Conservation (phyloP, 2,329 filamentous ascomycete genomes). For the Penicillium sp. region DNA sequence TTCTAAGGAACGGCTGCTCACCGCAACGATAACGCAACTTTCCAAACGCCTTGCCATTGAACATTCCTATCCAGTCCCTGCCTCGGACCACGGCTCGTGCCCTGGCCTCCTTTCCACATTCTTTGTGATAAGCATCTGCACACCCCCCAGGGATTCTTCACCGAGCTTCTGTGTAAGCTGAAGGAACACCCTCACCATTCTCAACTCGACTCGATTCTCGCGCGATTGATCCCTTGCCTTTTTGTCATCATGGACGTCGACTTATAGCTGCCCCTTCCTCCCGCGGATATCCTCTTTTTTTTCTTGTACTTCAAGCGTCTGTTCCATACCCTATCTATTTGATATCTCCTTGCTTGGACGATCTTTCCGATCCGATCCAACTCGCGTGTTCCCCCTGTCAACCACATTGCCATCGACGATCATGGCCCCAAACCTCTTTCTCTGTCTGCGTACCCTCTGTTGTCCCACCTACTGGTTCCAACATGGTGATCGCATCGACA, state of each 20-base stretch:
- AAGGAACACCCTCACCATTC: conserved; percentile 15
- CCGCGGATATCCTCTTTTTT: conserved; percentile 8
- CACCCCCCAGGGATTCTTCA: conserved; percentile 18
- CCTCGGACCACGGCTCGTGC: conserved; percentile 15
- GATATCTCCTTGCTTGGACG: neutral
- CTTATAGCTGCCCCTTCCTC: conserved; percentile 30
- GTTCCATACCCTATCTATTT: conserved; percentile 10
- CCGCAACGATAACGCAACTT: conserved; percentile 28
- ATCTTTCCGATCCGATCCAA: neutral
- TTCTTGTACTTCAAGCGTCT: conserved; percentile 32
- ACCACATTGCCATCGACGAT: conserved; percentile 9
- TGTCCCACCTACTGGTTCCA: conserved; percentile 57
- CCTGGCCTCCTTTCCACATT: conserved; percentile 13
- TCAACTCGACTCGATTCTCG: conserved; percentile 20
- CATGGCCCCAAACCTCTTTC: conserved; percentile 57
- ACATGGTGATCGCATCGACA: conserved; percentile 42
- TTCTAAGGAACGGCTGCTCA: conserved; percentile 13
- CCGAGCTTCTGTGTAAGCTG: conserved; percentile 18
- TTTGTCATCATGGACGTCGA: conserved; percentile 37
- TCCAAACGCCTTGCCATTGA: conserved; percentile 8
- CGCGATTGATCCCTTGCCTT: conserved; percentile 21
- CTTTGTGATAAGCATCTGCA: conserved; percentile 10
- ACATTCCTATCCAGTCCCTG: conserved; percentile 18
- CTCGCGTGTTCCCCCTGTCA: conserved; percentile 1
- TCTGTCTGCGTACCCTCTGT: conserved; percentile 54